These are phyloP conservation scores for Peniophora sp. DNA, from an alignment of 1,284 basidiomycete genomes.

Conservation along the genomic window DNA sequence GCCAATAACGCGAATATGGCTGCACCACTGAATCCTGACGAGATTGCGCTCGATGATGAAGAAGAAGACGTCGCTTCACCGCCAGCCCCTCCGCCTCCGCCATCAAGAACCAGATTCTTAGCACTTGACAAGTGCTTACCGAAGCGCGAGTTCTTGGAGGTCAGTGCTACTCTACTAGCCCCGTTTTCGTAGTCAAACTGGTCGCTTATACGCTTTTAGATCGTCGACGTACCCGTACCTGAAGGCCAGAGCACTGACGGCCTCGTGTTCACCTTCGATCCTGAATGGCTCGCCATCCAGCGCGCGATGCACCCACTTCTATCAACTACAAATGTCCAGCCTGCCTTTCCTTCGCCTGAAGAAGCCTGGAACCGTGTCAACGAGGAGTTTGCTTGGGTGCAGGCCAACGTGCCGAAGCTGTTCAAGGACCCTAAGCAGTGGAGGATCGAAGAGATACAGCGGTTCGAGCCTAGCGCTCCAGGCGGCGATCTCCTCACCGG, in stretches of 20 bases:
- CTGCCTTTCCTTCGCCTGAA: slow-evolving; percentile 44
- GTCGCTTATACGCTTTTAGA: slow-evolving; percentile 36
- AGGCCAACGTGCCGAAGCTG: slow-evolving; percentile 32
- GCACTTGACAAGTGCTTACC: slow-evolving; percentile 92
- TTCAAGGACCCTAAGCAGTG: slow-evolving; percentile 11
- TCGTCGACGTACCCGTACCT: slow-evolving; percentile 55
- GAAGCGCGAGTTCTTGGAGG: slow-evolving; percentile 80
- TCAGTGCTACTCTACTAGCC: slow-evolving; percentile 21
- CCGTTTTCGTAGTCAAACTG: not conserved
- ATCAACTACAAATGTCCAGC: slow-evolving; percentile 41
- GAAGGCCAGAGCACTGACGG: slow-evolving; percentile 12
- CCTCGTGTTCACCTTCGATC: slow-evolving; percentile 62
- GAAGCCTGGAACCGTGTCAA: slow-evolving; percentile 53
- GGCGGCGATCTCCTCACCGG: slow-evolving; percentile 37
- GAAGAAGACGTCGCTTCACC: slow-evolving; percentile 35
- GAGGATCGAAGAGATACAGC: slow-evolving; percentile 53
- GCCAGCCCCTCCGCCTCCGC: slow-evolving; percentile 22
- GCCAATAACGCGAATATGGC: not conserved
- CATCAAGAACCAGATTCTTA: slow-evolving; percentile 67
- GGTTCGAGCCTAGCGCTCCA: slow-evolving; percentile 71
- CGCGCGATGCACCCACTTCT: slow-evolving; percentile 81
- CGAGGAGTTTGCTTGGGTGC: slow-evolving; percentile 63
- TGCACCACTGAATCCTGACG: slow-evolving; percentile 51
- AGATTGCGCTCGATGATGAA: slow-evolving; percentile 61
- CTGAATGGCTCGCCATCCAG: slow-evolving; percentile 91